Evolutionary conservation across 345 rosid species (phyloP).

Genomic region (Rhizophora apiculata): DNA sequence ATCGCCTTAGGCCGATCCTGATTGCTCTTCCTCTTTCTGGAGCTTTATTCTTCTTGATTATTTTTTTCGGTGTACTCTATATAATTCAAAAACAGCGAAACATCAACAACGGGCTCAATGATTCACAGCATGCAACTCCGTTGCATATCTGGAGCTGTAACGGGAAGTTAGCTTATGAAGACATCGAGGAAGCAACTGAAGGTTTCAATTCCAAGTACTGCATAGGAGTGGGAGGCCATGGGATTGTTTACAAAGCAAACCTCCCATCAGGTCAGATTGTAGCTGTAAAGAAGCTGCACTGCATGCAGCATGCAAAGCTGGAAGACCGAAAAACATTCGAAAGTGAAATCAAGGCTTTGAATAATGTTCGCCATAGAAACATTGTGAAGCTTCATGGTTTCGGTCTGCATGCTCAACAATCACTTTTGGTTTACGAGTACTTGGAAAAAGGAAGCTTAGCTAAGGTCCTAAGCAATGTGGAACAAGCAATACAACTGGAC

Average conservation of each 20-base stretch:
- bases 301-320: not conserved
- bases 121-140: constrained; percentile 2
- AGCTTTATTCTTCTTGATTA: not conserved
- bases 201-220: constrained; percentile 16
- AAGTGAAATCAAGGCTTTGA: constrained; percentile 9
- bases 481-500: constrained; percentile 7
- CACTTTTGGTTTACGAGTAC: constrained; percentile 19
- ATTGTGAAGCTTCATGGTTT: constrained; percentile 22
- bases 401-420: constrained; percentile 3
- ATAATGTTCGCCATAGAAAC: constrained; percentile 13
- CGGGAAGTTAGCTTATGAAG: constrained; percentile 11
- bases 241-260: constrained; percentile 16
- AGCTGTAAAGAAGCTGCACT: constrained; percentile 18
- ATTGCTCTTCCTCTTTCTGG: constrained; percentile 9
- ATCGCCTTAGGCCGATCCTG: not conserved
- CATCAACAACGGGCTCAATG: not conserved
- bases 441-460: constrained; percentile 18
- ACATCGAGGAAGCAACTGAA: constrained; percentile 9
- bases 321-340: constrained; percentile 6
- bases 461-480: constrained; percentile 5
- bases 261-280: constrained; percentile 17
- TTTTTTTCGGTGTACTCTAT: not conserved
- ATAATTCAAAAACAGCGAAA: not conserved
- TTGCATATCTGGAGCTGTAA: constrained; percentile 13
- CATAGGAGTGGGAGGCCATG: constrained; percentile 13